Evolutionary conservation across 208 protist species (phyloP), one percentile per base, ranked within the genome.

Genomic region (Phytomonas sp.): DNA sequence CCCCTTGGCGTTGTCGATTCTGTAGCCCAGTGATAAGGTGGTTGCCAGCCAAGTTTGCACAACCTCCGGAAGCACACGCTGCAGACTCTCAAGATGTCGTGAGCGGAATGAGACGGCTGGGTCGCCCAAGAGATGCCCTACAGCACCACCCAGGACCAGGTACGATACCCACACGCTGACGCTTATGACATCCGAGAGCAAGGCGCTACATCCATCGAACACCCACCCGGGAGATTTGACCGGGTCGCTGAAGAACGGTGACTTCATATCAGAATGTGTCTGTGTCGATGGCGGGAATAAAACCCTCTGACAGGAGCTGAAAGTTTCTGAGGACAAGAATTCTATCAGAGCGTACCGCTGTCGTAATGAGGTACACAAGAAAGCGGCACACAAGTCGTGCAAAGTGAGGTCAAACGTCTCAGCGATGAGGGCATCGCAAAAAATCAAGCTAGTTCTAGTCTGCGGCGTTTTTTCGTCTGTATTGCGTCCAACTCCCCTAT

Each of bases 31-130:
- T n/a, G 76, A 68, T 62, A 92, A 64, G 29, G 76, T 68, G 13
- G 76, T 72, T n/a, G 73, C 76, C 75, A 95, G 78, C 87, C 87
- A 92, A 23, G 79, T 82, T 70, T 91, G 87, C 66, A 91, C 82
- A 11, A 91, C 60, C 28, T 66, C 56, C 32, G 89, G 89, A 60
- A 89, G 64, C 28, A 72, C 76, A 46, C 70, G 43, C 64, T 80
- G 82, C 72, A 95, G 73, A 31, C 76, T 66, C 72, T 88, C 81
- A 43, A 95, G 51, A 76, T 95, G 81, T 66, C 84, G 85, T 37
- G 85, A 80, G 34, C 83, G 83, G 60, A 92, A 95, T 59, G 51
- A 37, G 31, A 91, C 68, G 17, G 74, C 53, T 23, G 69, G 29
- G 67, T 82, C 77, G 40, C 62, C 72, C 43, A 84, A 71, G 23